Evolutionary conservation across 352 stramenopile genomes (phyloP).

Genomic region (Phytophthora tentaculata): DNA sequence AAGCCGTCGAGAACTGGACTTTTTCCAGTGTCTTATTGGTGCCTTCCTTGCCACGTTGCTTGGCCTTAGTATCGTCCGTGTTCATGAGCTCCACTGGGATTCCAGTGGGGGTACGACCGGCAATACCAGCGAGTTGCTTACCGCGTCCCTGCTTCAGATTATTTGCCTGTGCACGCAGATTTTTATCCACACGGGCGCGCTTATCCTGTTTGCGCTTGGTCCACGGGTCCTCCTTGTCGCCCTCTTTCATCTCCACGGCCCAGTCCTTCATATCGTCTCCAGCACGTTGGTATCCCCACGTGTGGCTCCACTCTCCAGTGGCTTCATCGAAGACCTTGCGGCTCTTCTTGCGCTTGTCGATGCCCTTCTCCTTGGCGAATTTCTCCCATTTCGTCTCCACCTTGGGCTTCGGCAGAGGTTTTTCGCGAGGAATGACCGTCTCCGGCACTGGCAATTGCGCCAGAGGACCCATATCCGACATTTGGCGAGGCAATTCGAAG

Average conservation of each 20-base stretch:
- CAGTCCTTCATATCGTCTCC: constrained; percentile 91
- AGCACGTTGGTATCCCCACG: constrained; percentile 92
- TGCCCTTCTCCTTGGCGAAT: constrained; percentile 98
- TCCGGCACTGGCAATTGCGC: constrained; percentile 74
- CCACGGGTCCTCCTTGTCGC: constrained; percentile 95
- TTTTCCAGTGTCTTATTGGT: constrained; percentile 90
- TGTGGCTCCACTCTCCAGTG: constrained; percentile 92
- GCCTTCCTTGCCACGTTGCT: constrained; percentile 90
- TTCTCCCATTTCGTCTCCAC: constrained; percentile 99
- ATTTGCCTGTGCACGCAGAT: constrained; percentile 84
- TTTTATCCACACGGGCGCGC: constrained; percentile 92
- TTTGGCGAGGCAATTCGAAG: constrained; percentile 91
- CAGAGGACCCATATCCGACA: constrained; percentile 93
- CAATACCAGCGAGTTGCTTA: constrained; percentile 54
- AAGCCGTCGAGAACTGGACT: constrained; percentile 93
- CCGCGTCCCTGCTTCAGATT: constrained; percentile 78
- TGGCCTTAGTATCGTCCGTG: constrained; percentile 69
- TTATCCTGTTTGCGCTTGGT: constrained; percentile 94
- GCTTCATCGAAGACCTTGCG: constrained; percentile 97
- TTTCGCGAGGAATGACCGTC: constrained; percentile 86
- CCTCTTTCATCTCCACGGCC: constrained; percentile 94
- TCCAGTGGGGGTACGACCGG: constrained; percentile 66
- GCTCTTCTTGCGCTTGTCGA: constrained; percentile 96
- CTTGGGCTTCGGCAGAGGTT: constrained; percentile 93
- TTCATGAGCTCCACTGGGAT: constrained; percentile 93